Evolutionary conservation across 495 filamentous ascomycete species (phyloP), one percentile per base, ranked within the genome.

Genomic region (Trichocladium antarcticum): DNA sequence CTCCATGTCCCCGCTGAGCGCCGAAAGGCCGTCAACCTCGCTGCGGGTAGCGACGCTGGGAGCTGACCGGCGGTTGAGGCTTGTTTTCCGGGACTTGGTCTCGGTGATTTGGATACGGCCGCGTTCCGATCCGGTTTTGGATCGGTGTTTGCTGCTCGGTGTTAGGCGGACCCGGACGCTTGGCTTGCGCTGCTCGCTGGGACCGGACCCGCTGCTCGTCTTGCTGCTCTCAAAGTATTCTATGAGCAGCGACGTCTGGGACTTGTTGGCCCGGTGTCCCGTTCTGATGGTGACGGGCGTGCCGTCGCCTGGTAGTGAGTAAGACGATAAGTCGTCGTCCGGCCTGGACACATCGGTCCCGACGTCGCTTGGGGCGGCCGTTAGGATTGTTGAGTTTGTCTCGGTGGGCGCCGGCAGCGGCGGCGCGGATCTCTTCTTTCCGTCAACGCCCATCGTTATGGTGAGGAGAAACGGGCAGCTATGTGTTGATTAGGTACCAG

Each of bases 161-260:
- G 89, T 95, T 42, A 99, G 79, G 58, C 90, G 87, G 46, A 99
- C 92, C 56, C 92, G 81, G 37, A 99, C 92, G 68, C 89, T 96
- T 2, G 92, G 93, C 50, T 87, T 69, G 74, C 83, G 70, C 40
- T 70, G 62, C 67, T 74, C 45, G 71, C 71, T 55, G 42, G 70
- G 61, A 35, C 68, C 53, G 35, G 78, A 74, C 28, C 68, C 60
- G 45, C 46, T 58, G 41, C 35, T 51, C 46, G 71, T 70, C 65
- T 92, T 95, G 43, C 85, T 83, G 56, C 80, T 87, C 67, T 95
- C 89, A 61, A 96, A 99, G 66, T 96, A 96, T 67, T 99, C 92
- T 61, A 99, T 99, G 61, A 99, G 73, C 42, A 99, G 76, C 42
- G 87, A 94, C 35, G 92, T 95, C 65, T 93, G 89, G 40, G 86